A percentile compares a stretch with the other conserved stretches of the same genome.
These are phyloP conservation scores for Leishmania lainsoni DNA, from an alignment of 208 protist species.

Conservation along the genomic window DNA sequence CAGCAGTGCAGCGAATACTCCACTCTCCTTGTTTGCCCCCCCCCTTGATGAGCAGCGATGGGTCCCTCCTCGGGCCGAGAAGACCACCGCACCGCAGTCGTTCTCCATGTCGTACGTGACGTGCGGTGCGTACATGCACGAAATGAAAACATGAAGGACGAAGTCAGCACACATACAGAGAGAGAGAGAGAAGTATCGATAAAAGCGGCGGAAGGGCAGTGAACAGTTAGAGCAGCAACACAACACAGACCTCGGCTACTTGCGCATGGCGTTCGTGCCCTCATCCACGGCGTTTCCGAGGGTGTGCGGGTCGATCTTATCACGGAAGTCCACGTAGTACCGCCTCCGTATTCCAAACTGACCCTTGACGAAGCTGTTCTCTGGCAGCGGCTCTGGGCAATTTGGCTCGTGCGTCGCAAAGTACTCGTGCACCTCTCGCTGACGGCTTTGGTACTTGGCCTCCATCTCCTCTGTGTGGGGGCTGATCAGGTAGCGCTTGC, in stretches of 20 bases:
- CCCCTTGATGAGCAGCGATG: too few relatives aligned
- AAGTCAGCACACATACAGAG: too few relatives aligned
- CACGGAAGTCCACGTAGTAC: conserved; percentile 37
- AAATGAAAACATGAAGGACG: too few relatives aligned
- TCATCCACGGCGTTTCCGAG: conserved; percentile 51
- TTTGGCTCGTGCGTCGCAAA: conserved; percentile 55
- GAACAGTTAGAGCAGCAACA: not conserved
- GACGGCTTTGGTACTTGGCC: conserved; percentile 48
- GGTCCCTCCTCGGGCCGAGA: too few relatives aligned
- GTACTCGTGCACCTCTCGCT: conserved; percentile 46
- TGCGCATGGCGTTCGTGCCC: conserved; percentile 67
- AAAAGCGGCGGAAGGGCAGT: not conserved
- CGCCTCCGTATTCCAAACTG: conserved; percentile 87
- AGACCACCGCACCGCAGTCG: too few relatives aligned
- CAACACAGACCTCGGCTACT: conserved; percentile 5
- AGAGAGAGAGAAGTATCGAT: too few relatives aligned
- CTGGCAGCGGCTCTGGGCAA: conserved; percentile 66
- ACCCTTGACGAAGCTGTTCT: conserved; percentile 71
- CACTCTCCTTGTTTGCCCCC: too few relatives aligned
- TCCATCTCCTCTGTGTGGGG: conserved; percentile 27
- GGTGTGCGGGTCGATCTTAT: conserved; percentile 32
- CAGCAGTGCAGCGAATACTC: too few relatives aligned
- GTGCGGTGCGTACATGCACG: too few relatives aligned
- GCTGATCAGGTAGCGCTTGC: conserved; percentile 26
- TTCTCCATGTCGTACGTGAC: too few relatives aligned